These are phyloP conservation scores for Lentinula lateritia DNA, from an alignment of 768 basidiomycete genomes.

Conservation along the genomic window DNA sequence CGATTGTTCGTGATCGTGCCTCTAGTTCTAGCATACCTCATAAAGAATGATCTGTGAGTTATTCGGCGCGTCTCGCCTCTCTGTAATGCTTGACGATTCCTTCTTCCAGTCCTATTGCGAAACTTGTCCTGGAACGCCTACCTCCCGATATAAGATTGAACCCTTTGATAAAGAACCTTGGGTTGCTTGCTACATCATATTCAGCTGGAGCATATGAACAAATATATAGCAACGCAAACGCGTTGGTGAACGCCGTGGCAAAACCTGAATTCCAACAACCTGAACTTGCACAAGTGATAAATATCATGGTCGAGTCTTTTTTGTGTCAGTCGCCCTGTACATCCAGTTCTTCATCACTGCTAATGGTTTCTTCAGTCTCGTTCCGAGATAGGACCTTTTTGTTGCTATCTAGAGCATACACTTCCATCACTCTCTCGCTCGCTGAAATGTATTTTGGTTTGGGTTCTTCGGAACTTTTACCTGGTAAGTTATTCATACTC, in stretches of 20 bases:
- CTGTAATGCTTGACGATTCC: not conserved
- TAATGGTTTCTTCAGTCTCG: slow-evolving; percentile 31
- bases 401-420: slow-evolving; percentile 60
- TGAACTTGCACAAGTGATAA: slow-evolving; percentile 40
- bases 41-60: slow-evolving; percentile 57
- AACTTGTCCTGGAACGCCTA: slow-evolving; percentile 50
- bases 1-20: slow-evolving; percentile 53
- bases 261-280: slow-evolving; percentile 40
- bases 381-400: slow-evolving; percentile 55
- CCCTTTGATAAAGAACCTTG: slow-evolving; percentile 43
- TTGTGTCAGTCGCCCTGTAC: slow-evolving; percentile 36
- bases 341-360: not conserved
- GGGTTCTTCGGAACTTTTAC: slow-evolving; percentile 29
- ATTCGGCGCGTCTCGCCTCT: not conserved
- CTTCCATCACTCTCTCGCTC: slow-evolving; percentile 48
- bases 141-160: slow-evolving; percentile 38
- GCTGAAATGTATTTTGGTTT: slow-evolving; percentile 57
- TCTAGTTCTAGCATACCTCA: slow-evolving; percentile 60
- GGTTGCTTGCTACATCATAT: slow-evolving; percentile 42
- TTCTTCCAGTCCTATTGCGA: slow-evolving; percentile 47
- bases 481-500: slow-evolving; percentile 22
- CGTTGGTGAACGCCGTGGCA: slow-evolving; percentile 33
- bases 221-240: slow-evolving; percentile 45
- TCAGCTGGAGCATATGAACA: slow-evolving; percentile 50
- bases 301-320: slow-evolving; percentile 40